A percentile compares a stretch with the other conserved stretches of the same genome.
These are phyloP conservation scores for Grosmannia serpens DNA, from an alignment of 2,329 filamentous ascomycete genomes.

Conservation along the genomic window DNA sequence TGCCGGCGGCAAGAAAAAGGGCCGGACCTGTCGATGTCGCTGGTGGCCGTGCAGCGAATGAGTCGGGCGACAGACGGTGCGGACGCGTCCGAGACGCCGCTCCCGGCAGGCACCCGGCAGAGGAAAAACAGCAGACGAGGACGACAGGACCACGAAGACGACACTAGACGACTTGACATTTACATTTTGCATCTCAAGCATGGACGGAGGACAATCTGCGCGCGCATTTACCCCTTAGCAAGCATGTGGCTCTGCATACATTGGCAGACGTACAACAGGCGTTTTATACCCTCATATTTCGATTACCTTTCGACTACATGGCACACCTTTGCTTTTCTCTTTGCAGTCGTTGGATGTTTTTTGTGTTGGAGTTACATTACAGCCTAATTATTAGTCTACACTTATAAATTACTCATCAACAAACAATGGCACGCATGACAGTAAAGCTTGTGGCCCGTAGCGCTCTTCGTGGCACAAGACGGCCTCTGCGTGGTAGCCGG, in stretches of 20 bases:
- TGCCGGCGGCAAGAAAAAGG: not conserved
- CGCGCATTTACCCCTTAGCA: not conserved
- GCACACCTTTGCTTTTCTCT: not conserved
- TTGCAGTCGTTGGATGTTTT: too few species aligned
- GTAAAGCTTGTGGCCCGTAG: not conserved
- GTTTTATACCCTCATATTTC: slow-evolving; percentile 3
- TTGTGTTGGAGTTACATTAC: not conserved
- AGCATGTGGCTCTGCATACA: not conserved
- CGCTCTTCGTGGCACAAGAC: slow-evolving; percentile 5
- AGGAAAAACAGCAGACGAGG: not conserved
- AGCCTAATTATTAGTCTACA: not conserved
- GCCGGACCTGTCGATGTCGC: not conserved
- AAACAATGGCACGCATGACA: not conserved
- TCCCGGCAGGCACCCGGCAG: not conserved
- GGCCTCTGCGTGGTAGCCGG: slow-evolving; percentile 14
- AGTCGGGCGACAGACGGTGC: not conserved
- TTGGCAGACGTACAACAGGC: not conserved
- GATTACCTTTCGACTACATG: not conserved
- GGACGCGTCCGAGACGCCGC: too few species aligned
- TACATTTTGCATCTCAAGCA: not conserved
- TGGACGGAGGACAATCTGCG: not conserved
- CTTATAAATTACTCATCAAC: not conserved
- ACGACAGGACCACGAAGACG: not conserved
- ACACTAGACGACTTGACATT: not conserved
- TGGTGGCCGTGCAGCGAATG: not conserved